Percentiles rank a stretch among this genome's conserved stretches.
These are phyloP conservation scores for Oligophagozyma castellii DNA, from an alignment of 1,139 yeast species.

Conservation along the genomic window DNA sequence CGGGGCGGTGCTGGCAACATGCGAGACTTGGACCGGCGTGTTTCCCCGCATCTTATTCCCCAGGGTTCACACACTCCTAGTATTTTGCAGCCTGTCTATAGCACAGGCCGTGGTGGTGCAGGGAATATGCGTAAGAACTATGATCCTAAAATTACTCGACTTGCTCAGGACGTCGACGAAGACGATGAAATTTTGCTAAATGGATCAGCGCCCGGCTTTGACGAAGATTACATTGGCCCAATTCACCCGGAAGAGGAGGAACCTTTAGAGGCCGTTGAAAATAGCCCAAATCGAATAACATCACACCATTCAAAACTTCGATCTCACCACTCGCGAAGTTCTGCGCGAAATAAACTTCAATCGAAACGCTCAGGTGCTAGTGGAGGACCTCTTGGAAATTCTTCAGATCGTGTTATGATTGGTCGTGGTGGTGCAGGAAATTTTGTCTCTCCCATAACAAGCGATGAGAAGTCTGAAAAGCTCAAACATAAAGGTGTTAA, in stretches of 20 bases:
- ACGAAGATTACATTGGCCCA: conserved; percentile 17
- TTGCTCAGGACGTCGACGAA: conserved; percentile 55
- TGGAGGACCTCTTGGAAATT: too few relatives aligned
- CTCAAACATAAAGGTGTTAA: conserved; percentile 6
- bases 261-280: conserved; percentile 1
- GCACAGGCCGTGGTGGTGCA: conserved; percentile 74
- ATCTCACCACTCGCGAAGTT: neutral
- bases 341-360: too few relatives aligned
- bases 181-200: conserved; percentile 9
- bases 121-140: conserved; percentile 63
- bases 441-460: conserved; percentile 26
- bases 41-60: conserved; percentile 42
- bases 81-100: conserved; percentile 40
- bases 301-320: neutral
- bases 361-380: conserved; percentile 22
- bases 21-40: conserved; percentile 30
- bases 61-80: conserved; percentile 57
- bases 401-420: conserved; percentile 6
- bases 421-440: conserved; percentile 32
- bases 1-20: conserved; percentile 77
- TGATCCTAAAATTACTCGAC: conserved; percentile 48
- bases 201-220: too few relatives aligned
- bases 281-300: conserved; percentile 1
- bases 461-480: conserved; percentile 11
- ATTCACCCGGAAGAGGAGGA: conserved; percentile 3